Conservation (phyloP, 2,329 filamentous ascomycete genomes). For the Trichoderma pleuroti region DNA sequence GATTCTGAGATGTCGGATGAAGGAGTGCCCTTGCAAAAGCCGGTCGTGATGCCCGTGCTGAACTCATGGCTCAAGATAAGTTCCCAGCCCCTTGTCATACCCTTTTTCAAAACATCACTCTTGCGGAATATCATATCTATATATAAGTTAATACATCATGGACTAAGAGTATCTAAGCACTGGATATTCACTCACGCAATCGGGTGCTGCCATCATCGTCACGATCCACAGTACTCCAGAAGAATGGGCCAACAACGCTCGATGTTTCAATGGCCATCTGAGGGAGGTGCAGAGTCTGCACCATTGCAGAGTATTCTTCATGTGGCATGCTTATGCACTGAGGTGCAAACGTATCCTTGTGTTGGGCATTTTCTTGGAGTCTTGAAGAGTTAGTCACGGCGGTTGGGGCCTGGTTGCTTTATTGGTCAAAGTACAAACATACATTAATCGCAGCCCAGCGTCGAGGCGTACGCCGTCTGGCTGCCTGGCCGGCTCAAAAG, state of each 20-base stretch:
- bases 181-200: neutral
- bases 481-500: neutral
- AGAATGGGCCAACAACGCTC: neutral
- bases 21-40: neutral
- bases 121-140: neutral
- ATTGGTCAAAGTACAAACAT: neutral
- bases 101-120: neutral
- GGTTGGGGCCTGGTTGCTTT: neutral
- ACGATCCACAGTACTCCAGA: neutral
- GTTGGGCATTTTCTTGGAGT: neutral
- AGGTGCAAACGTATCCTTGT: neutral
- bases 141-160: rapidly evolving
- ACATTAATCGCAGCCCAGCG: neutral
- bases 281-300: neutral
- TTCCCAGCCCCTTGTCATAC: neutral
- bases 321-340: neutral
- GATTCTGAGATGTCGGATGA: neutral
- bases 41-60: neutral
- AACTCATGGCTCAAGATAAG: neutral
- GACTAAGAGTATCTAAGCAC: neutral
- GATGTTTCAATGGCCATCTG: neutral
- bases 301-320: neutral
- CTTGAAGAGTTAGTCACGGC: neutral
- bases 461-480: neutral
- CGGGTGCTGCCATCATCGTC: neutral